These are phyloP conservation scores for Larix sibirica DNA, from an alignment of 83 land plant genomes.

Conservation along the genomic window DNA sequence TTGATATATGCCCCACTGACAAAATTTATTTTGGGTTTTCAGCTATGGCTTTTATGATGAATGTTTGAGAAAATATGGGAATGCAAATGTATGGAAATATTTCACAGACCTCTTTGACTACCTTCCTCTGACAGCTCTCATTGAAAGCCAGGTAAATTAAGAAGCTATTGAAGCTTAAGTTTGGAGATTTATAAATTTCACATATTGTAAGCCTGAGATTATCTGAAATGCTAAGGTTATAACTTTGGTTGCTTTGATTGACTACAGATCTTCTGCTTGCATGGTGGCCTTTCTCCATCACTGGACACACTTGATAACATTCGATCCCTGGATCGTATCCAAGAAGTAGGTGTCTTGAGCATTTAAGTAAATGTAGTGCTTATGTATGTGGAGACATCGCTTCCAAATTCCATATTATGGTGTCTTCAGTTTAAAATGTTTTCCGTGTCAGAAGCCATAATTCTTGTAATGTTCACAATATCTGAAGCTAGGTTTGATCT, in stretches of 20 bases:
- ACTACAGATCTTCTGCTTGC: conserved; percentile 79
- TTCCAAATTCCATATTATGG: background rate
- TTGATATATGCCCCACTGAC: background rate
- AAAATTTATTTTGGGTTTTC: background rate
- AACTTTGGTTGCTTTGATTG: background rate
- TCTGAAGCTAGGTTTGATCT: too few species aligned
- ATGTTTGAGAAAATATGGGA: conserved; percentile 91
- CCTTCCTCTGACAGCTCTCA: conserved; percentile 85
- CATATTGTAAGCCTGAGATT: background rate
- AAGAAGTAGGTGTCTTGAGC: conserved; percentile 62
- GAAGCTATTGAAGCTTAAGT: background rate
- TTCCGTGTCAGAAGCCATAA: too few species aligned
- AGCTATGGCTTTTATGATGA: conserved; percentile 88
- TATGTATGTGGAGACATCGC: background rate
- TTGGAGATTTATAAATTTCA: background rate
- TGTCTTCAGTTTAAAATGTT: background rate
- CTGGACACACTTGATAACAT: conserved; percentile 93
- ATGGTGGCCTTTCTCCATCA: conserved; percentile 98
- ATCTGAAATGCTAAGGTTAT: background rate
- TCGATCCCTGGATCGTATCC: conserved; percentile 90
- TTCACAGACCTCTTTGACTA: conserved; percentile 92
- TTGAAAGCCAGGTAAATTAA: conserved; percentile 75
- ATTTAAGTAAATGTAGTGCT: background rate
- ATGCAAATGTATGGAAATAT: conserved; percentile 92
- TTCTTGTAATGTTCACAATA: too few species aligned